Base-by-base conservation (phyloP, 2,329 filamentous ascomycete genomes). In the Cladophialophora yegresii region DNA sequence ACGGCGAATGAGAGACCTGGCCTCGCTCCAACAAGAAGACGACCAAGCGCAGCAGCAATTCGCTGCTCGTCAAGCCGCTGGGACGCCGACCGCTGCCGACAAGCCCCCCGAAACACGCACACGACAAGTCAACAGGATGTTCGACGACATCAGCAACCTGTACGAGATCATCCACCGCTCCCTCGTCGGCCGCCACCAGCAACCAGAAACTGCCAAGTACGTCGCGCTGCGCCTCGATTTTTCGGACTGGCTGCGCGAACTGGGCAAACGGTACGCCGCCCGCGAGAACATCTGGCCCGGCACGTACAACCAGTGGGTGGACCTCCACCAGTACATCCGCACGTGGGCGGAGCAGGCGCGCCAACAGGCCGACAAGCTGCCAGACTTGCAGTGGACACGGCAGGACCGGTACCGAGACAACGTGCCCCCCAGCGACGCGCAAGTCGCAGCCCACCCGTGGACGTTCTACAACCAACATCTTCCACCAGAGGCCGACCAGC, bases 401-500 rank as follows among this genome's bases (percentile, higher is more conserved):
- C 54, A 43, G 30, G 32, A 56, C 54, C 54, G 54, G 10, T 56
- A 56, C 33, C 32, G 54, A 56, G 54, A 56, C 33, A 33, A 56
- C 32, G 16, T 56, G 20, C 16, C 54, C 4, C 54, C 54, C 7
- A 33, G 54, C 8, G 20, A 50, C 9, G n/a, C 36, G 0, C 22
- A 16, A 9, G 4, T 23, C n/a, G 9, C 30, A 2, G 5, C n/a
- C 30, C 23, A 36, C 32, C 32, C 54, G 8, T 56, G 54, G 54
- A 36, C n/a, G 54, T 36, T 8, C 12, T 56, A 56, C 33, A 56
- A 43, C 22, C 12, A 36, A 12, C 54, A 56, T 13, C 33, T 43
- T 4, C 32, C 33, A 32, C 13, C 9, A 12, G 22, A 23, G n/a
- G 2, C 33, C n/a, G 8, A 13, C 8, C 32, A 40, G 20, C 54